A percentile compares a stretch with the other conserved stretches of the same genome.
Evolutionary conservation across 164 flowering plant species (phyloP).

Genomic region (Warburgia ugandensis): DNA sequence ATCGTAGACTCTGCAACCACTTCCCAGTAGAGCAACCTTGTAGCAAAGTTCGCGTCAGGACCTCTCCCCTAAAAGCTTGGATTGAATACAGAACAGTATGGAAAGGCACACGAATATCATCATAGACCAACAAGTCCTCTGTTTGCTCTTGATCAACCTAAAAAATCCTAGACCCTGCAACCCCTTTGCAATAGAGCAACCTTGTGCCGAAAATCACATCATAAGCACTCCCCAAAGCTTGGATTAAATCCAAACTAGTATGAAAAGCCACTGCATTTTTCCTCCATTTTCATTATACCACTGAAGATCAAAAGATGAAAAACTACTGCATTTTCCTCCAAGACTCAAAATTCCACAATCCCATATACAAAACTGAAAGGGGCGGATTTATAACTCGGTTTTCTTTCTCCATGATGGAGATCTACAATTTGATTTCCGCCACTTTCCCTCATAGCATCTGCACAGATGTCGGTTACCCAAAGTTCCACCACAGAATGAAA

Average conservation of each 20-base stretch:
- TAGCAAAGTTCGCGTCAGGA: too few relatives aligned
- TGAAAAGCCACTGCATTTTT: slow-evolving; percentile 53
- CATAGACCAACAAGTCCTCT: slow-evolving; percentile 44
- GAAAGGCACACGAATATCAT: slow-evolving; percentile 40
- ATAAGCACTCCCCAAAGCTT: slow-evolving; percentile 77
- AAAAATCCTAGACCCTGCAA: slow-evolving; percentile 53
- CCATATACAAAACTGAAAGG: background rate
- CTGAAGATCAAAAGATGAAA: background rate
- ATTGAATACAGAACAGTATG: too few relatives aligned
- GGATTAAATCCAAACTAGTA: slow-evolving; percentile 51
- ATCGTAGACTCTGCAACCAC: too few relatives aligned
- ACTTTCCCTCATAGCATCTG: too few relatives aligned
- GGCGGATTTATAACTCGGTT: background rate
- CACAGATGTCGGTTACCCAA: too few relatives aligned
- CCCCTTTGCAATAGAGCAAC: slow-evolving; percentile 75
- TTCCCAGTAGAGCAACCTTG: too few relatives aligned
- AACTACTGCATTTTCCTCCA: too few relatives aligned
- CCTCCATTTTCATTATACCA: slow-evolving; percentile 50
- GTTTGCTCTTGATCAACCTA: slow-evolving; percentile 53
- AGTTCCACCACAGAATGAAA: too few relatives aligned
- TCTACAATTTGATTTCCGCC: too few relatives aligned
- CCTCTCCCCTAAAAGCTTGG: too few relatives aligned
- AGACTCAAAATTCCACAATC: too few relatives aligned
- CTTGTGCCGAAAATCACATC: slow-evolving; percentile 78
- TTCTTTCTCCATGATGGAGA: background rate